phyloP scores from a whole-genome alignment of 2,329 filamentous ascomycete genomes.

The Talaromyces funiculosus region DNA sequence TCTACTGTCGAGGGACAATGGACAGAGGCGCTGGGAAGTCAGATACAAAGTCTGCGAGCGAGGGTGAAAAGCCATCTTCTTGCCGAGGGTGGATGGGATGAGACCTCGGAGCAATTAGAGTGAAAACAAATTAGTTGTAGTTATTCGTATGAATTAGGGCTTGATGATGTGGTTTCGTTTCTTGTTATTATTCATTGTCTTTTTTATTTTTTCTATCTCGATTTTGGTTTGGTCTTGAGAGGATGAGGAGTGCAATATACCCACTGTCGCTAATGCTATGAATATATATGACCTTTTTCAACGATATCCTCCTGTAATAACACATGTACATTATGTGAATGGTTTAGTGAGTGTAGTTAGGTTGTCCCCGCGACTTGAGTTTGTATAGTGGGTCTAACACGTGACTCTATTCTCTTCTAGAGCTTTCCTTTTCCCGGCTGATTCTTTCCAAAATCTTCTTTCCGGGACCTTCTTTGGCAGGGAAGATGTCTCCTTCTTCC shows the following conservation, averaged over 20 bases:
- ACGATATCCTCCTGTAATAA: too few species aligned
- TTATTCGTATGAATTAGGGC: not conserved
- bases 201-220: not conserved
- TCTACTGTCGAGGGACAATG: slow-evolving; percentile 86
- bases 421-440: slow-evolving; percentile 28
- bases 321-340: too few species aligned
- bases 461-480: slow-evolving; percentile 12
- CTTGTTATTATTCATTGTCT: too few species aligned
- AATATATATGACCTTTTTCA: not conserved
- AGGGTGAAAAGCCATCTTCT: slow-evolving; percentile 68
- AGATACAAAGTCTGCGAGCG: slow-evolving; percentile 66
- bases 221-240: not conserved
- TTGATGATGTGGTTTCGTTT: slow-evolving; percentile 7
- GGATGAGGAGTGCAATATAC: slow-evolving; percentile 11
- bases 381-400: not conserved
- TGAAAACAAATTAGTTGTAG: slow-evolving; percentile 14
- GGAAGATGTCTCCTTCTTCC: slow-evolving; percentile 11
- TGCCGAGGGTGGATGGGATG: slow-evolving; percentile 82
- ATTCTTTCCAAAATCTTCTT: slow-evolving; percentile 18
- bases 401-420: slow-evolving; percentile 24
- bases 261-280: slow-evolving; percentile 12
- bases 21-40: slow-evolving; percentile 76
- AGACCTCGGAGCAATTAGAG: slow-evolving; percentile 53
- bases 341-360: too few species aligned
- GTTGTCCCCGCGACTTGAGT: too few species aligned